A percentile compares a stretch with the other conserved stretches of the same genome.
Evolutionary conservation across 352 stramenopile species (phyloP).

Genomic region (Globisporangium apiculatum): DNA sequence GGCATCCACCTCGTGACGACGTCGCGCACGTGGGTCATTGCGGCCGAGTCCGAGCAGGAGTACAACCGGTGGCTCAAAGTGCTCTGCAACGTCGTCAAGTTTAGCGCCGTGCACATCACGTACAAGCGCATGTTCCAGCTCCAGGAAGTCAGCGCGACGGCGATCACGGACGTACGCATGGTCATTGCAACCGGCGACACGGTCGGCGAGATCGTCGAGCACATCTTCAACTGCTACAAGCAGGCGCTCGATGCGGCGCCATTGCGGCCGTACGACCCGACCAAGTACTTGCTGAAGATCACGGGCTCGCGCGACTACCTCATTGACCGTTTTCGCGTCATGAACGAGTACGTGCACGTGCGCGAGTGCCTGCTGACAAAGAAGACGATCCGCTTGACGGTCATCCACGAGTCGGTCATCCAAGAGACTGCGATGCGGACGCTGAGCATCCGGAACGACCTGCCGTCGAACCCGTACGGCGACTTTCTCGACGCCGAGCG

Average conservation of each 20-base stretch:
- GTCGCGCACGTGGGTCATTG: slow-evolving; percentile 68
- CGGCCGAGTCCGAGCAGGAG: slow-evolving; percentile 61
- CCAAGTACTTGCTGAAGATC: slow-evolving; percentile 82
- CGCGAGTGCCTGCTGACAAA: slow-evolving; percentile 82
- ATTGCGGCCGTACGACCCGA: slow-evolving; percentile 68
- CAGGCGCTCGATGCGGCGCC: slow-evolving; percentile 67
- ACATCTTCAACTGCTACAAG: slow-evolving; percentile 88
- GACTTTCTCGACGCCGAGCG: slow-evolving; percentile 54
- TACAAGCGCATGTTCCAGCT: slow-evolving; percentile 82
- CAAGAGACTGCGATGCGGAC: slow-evolving; percentile 77
- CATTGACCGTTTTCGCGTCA: slow-evolving; percentile 71
- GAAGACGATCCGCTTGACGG: slow-evolving; percentile 77
- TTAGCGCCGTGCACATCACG: slow-evolving; percentile 66
- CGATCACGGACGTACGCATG: slow-evolving; percentile 83
- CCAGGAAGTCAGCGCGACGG: slow-evolving; percentile 77
- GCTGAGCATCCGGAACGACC: slow-evolving; percentile 55
- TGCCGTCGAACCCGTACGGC: slow-evolving; percentile 52
- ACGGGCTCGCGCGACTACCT: slow-evolving; percentile 83
- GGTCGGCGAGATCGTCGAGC: slow-evolving; percentile 83
- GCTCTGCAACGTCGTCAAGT: slow-evolving; percentile 75
- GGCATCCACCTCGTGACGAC: slow-evolving; percentile 78
- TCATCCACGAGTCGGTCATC: slow-evolving; percentile 84
- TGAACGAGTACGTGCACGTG: slow-evolving; percentile 87
- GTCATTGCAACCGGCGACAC: slow-evolving; percentile 76
- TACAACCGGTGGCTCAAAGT: slow-evolving; percentile 79